Conservation (phyloP, 768 basidiomycete genomes). For the Cubamyces lactineus region DNA sequence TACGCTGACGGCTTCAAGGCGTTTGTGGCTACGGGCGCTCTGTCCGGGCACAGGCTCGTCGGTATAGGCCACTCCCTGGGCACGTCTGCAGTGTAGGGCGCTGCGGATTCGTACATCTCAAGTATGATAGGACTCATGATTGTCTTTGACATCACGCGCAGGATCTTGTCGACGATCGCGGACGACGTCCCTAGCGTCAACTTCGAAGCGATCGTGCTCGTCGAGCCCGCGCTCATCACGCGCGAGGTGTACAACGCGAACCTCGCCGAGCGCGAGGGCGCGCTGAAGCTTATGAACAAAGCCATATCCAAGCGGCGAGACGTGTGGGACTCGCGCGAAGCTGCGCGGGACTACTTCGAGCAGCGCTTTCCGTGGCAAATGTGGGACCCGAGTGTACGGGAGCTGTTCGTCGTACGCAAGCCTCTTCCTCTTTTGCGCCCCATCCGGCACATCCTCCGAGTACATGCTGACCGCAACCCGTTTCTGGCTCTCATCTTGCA, state of each 20-base stretch:
- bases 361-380: constrained; percentile 17
- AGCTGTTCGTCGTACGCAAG: constrained; percentile 16
- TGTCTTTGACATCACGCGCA: not conserved
- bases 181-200: not conserved
- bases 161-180: constrained; percentile 13
- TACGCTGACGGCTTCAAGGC: constrained; percentile 14
- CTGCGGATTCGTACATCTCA: no score
- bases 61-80: constrained; percentile 24
- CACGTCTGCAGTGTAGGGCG: constrained; percentile 10
- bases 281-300: constrained; percentile 2
- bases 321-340: constrained; percentile 14
- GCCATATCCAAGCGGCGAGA: constrained; percentile 15
- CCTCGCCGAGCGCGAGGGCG: constrained; percentile 5
- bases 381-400: constrained; percentile 18
- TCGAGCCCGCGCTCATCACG: constrained; percentile 22
- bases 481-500: not conserved
- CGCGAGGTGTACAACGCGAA: constrained; percentile 12
- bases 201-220: constrained; percentile 12
- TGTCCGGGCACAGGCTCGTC: constrained; percentile 17
- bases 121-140: no score
- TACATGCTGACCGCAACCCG: no score
- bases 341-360: constrained; percentile 16
- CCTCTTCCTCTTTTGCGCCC: not conserved
- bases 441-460: no score
- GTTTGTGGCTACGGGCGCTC: constrained; percentile 2